Base-by-base conservation (phyloP, 2,329 filamentous ascomycete species). In the Spiromastix sp. region DNA sequence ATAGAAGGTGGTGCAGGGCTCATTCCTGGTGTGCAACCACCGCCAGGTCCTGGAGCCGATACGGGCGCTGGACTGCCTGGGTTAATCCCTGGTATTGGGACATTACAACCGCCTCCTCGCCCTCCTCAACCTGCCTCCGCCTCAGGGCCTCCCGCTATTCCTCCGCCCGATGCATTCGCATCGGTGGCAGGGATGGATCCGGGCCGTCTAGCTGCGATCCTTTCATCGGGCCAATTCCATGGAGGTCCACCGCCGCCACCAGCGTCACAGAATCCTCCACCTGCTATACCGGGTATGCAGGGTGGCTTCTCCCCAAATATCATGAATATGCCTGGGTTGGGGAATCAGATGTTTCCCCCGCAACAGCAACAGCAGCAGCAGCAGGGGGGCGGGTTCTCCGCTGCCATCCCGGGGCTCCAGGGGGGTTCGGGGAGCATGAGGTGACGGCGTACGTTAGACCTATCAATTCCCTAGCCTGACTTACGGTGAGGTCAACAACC, bases 241-340 rank as follows among this genome's bases (percentile, higher is more conserved):
- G 74, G 74, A 48, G 74, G 75, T 2, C 77, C 77, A 10, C 60
- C 80, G 10, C 72, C 71, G 7, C 70, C 77, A 6, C 78, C 77
- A 0, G 72, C 70, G 2, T 70, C 66, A 6, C 17, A 9, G 25
- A 30, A n/a, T 36, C 21, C 7, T n/a, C 13, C 16, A 5, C 61
- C 62, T 4, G 63, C 60, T 7, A 61, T 67, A n/a, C 60, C 65
- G 0, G 63, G 69, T 42, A 53, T 71, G 12, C 68, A 70, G 3
- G 65, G 59, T 2, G 62, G 63, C 20, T 47, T 65, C 27, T 59
- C 53, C 18, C 56, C 61, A 42, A 59, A 59, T 30, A n/a, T n/a
- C n/a, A 45, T 60, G 34, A 52, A 60, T 26, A 43, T 60, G 18
- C 52, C 50, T 16, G 53, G 49, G 50, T 51, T 52, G 49, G 63